phyloP scores from a whole-genome alignment of 495 filamentous ascomycete species.

The Polyplosphaeria fusca region DNA sequence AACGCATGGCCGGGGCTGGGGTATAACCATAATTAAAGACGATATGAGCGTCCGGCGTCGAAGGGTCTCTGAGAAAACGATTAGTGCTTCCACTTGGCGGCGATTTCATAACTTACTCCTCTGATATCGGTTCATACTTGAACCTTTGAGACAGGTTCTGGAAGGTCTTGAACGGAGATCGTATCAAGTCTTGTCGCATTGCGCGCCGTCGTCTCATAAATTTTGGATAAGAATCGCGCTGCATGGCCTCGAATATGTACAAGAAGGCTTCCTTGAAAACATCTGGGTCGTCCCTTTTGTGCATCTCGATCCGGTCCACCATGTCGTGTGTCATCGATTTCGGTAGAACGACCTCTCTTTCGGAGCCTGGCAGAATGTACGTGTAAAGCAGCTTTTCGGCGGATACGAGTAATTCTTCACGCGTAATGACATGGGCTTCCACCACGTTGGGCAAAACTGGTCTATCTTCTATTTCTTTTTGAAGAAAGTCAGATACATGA shows the following conservation, averaged over 20 bases:
- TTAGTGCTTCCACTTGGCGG: too few relatives aligned
- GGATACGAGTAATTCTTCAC: conserved; percentile 80
- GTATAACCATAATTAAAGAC: too few relatives aligned
- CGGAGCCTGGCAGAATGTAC: conserved; percentile 81
- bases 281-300: not conserved
- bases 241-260: not conserved
- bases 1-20: too few relatives aligned
- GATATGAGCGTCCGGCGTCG: too few relatives aligned
- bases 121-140: too few relatives aligned
- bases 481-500: not conserved
- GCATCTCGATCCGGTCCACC: conserved; percentile 72
- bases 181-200: too few relatives aligned
- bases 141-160: too few relatives aligned
- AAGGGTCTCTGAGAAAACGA: too few relatives aligned
- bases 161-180: too few relatives aligned
- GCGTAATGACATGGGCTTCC: conserved; percentile 36
- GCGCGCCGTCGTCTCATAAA: too few relatives aligned
- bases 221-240: not conserved
- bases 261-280: not conserved
- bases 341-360: conserved; percentile 88
- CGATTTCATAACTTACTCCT: too few relatives aligned
- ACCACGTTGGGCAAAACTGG: not conserved
- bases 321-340: conserved; percentile 76
- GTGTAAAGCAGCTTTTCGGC: conserved; percentile 96
- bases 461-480: not conserved